Evolutionary conservation across 2,329 filamentous ascomycete genomes (phyloP), one percentile per base, ranked within the genome.

Genomic region (Nigrospora oryzae): DNA sequence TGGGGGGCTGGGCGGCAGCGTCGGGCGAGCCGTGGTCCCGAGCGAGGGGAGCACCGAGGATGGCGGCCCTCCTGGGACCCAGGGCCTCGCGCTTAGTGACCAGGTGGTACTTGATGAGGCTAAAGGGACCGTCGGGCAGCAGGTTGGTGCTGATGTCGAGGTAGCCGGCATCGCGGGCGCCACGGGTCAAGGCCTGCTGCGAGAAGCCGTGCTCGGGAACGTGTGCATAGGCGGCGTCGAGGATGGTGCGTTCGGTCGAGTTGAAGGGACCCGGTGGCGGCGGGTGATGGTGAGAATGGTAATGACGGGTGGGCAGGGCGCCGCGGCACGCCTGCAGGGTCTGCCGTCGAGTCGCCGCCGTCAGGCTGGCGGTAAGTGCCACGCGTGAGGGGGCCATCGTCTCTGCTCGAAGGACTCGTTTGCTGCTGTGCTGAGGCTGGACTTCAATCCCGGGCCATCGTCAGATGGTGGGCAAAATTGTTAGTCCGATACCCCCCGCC

Each of bases 191-290:
- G 1, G 90, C 73, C 16, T 78, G 73, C 40, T 74, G 68, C 0
- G 88, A 87, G 73, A 97, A 98, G 61, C 93, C 93, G 62, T 89
- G 77, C 42, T 75, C 64, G 15, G 89, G 89, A 11, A 97, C 81
- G 62, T 95, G 86, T 30, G 68, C 62, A 55, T 93, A 79, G 15
- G 90, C 85, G n/a, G 89, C 81, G 38, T 84, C 75, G 50, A 98
- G 85, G 60, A 97, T 94, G 46, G 78, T 69, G 37, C 74, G 70
- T 70, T 96, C 89, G 61, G 77, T 74, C 50, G 71, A 64, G 58
- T 74, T 80, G 72, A 88, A 94, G 49, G 77, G 73, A 34, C 66
- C 65, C 2, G 77, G 69, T 13, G 79, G 69, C 7, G 74, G 57
- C 1, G 79, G 72, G 59, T 89, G 84, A 58, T 86, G 78, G 65